These are phyloP conservation scores for Trebouxiophyceae sp. DNA, from an alignment of 163 green algal genomes.

Conservation along the genomic window DNA sequence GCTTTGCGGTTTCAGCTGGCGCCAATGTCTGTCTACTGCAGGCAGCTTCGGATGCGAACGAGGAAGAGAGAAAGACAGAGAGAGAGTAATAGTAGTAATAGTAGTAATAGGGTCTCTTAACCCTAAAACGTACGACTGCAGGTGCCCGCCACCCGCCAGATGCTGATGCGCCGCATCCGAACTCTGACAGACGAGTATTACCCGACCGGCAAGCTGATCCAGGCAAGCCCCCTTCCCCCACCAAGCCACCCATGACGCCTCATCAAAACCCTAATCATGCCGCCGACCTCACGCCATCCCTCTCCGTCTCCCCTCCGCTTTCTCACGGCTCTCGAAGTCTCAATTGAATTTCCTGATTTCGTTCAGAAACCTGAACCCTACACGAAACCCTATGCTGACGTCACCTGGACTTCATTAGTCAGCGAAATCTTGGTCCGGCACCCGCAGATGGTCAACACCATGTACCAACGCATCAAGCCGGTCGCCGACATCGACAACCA, in stretches of 20 bases:
- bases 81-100: too few relatives aligned
- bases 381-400: too few relatives aligned
- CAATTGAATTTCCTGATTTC: too few relatives aligned
- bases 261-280: not conserved
- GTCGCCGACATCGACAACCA: constrained; percentile 41
- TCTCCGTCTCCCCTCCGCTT: not conserved
- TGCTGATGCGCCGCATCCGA: constrained; percentile 59
- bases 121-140: too few relatives aligned
- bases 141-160: constrained; percentile 40
- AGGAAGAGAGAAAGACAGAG: too few relatives aligned
- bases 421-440: too few relatives aligned
- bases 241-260: not conserved
- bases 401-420: too few relatives aligned
- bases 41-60: too few relatives aligned
- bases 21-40: too few relatives aligned
- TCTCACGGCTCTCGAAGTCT: not conserved
- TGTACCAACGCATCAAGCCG: constrained; percentile 35
- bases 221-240: constrained; percentile 5
- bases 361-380: too few relatives aligned
- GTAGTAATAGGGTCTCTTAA: too few relatives aligned
- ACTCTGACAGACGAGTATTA: constrained; percentile 57
- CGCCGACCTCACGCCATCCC: not conserved
- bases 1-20: too few relatives aligned
- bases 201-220: constrained; percentile 19
- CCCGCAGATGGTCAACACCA: constrained; percentile 28